Evolutionary conservation across 768 basidiomycete species (phyloP).

Genomic region (Stropharia rugosoannulata): DNA sequence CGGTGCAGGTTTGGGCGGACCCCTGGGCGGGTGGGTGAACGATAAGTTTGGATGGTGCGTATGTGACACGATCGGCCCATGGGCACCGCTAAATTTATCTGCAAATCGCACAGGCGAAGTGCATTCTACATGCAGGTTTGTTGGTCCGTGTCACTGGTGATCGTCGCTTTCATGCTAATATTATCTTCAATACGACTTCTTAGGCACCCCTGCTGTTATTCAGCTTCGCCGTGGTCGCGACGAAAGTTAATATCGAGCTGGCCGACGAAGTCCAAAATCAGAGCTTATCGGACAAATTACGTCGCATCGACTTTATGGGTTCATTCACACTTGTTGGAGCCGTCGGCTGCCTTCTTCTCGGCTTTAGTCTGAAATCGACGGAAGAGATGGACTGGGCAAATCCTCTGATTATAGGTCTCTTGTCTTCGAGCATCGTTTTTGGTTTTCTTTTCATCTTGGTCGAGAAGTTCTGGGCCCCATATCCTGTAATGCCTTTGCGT

Average conservation of each 20-base stretch:
- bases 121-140: constrained; percentile 86
- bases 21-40: constrained; percentile 82
- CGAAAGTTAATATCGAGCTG: constrained; percentile 77
- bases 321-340: constrained; percentile 74
- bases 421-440: constrained; percentile 56
- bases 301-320: constrained; percentile 84
- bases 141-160: constrained; percentile 14
- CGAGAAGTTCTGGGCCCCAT: constrained; percentile 74
- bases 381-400: constrained; percentile 78
- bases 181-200: constrained; percentile 1
- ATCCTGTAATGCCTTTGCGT: constrained; percentile 89
- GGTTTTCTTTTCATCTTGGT: constrained; percentile 67
- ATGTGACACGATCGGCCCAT: constrained; percentile 5
- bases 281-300: constrained; percentile 59
- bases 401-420: constrained; percentile 67
- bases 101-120: constrained; percentile 54
- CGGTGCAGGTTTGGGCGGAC: constrained; percentile 80
- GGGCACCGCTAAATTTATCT: constrained; percentile 11
- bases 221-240: constrained; percentile 66
- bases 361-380: constrained; percentile 73
- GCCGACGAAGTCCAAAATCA: constrained; percentile 66
- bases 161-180: constrained; percentile 9
- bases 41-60: constrained; percentile 84
- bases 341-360: constrained; percentile 71
- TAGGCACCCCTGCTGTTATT: constrained; percentile 77